Evolutionary conservation across 2,329 filamentous ascomycete species (phyloP), one percentile per base, ranked within the genome.

Genomic region (Byssoonygena ceratinophila): DNA sequence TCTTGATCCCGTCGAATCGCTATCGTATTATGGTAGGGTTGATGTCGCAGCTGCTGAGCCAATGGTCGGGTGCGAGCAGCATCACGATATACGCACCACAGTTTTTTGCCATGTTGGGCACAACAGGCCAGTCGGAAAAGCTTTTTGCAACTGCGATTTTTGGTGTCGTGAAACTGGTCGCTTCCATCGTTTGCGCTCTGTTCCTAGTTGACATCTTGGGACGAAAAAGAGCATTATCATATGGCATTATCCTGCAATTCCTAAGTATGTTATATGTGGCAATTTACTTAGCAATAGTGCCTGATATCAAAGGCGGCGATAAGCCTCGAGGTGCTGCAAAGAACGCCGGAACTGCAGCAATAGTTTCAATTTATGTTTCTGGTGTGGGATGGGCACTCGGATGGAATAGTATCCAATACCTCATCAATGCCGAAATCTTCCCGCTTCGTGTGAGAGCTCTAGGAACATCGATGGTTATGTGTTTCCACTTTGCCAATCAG

Each of bases 141-240:
- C 77, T 88, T 0, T 81, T 87, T 46, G 78, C 84, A 25, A 87
- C 83, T 0, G 83, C 80, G 5, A 80, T 89, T 46, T 87, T 88
- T 52, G 85, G 85, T 36, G 76, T 87, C 39, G 76, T 87, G 58
- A 89, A 89, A 64, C 78, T 89, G 53, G 64, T 79, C 8, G 75
- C 82, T 0, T 78, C 82, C 9, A 64, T 88, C 16, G 59, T 79
- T 27, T 88, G 84, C 64, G 84, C 84, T 0, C 73, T 88, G 48
- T 85, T 88, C 73, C 76, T 89, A 1, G 83, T 89, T 59, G 85
- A 89, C 59, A 79, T 82, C 52, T 78, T 89, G 54, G 85, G 85
- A 0, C 80, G 85, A 49, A 87, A 87, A 68, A 67, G 74, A 12
- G 67, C 74, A 0, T 66, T 78, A 5, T 65, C 69, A 39, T 67